Evolutionary conservation across 257 asterid species (phyloP).

Genomic region (Mentha longifolia): DNA sequence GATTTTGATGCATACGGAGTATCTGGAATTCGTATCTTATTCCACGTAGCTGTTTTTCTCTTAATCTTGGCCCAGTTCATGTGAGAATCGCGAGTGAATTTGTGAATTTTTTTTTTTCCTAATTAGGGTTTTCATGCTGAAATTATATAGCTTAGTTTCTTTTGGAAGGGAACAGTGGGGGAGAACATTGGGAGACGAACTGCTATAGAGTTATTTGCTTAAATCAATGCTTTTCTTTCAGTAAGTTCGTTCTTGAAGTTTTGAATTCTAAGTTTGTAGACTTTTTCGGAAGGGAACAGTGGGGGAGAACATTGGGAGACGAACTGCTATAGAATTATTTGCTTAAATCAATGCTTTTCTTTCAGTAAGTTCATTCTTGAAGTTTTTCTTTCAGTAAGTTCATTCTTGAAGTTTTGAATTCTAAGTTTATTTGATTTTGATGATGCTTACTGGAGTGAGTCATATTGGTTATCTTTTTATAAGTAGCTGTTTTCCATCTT

Average conservation of each 20-base stretch:
- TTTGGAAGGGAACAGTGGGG: conserved; percentile 49
- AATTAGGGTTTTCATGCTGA: conserved; percentile 19
- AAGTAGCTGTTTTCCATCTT: not conserved
- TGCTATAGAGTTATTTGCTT: conserved; percentile 33
- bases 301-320: conserved; percentile 67
- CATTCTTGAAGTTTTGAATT: not conserved
- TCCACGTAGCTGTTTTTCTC: not conserved
- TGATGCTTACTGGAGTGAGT: conserved; percentile 9
- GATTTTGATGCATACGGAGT: conserved; percentile 6
- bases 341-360: not conserved
- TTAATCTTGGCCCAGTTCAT: not conserved
- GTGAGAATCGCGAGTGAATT: conserved; percentile 7
- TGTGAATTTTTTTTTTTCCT: not conserved
- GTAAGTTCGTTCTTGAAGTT: conserved; percentile 1
- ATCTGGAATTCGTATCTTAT: not conserved
- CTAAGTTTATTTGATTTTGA: conserved; percentile 14
- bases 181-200: conserved; percentile 68
- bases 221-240: not conserved
- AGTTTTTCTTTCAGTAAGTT: conserved; percentile 8
- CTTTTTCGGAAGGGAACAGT: conserved; percentile 49
- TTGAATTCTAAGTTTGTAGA: too few species aligned
- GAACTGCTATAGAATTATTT: conserved; percentile 43
- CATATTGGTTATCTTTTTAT: not conserved
- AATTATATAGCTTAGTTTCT: conserved; percentile 44
- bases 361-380: too few species aligned